Percentiles rank a stretch among this genome's conserved stretches.
Evolutionary conservation across 306 rosid genomes (phyloP).

Genomic region (Gynostemma pentaphyllum): DNA sequence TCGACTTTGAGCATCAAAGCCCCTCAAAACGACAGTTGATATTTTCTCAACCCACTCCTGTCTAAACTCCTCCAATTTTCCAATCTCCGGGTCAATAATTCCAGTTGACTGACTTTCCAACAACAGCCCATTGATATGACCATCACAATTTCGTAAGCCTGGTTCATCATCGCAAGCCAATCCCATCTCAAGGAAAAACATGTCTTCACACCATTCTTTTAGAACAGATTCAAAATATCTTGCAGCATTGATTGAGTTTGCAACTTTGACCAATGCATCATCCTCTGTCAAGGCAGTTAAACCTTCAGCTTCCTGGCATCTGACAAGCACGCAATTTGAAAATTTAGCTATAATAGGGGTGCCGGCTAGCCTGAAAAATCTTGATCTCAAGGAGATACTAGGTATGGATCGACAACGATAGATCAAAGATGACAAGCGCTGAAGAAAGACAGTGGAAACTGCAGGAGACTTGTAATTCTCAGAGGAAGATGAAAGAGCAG

Average conservation of each 20-base stretch:
- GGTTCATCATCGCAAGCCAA: conserved; percentile 22
- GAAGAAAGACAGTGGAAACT: conserved; percentile 47
- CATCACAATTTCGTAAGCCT: conserved; percentile 18
- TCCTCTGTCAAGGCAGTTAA: conserved; percentile 75
- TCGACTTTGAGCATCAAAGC: conserved; percentile 60
- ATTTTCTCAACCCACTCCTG: conserved; percentile 69
- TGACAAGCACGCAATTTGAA: conserved; percentile 43
- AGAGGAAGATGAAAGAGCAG: conserved; percentile 30
- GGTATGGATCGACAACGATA: conserved; percentile 76
- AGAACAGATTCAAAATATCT: conserved; percentile 53
- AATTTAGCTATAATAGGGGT: conserved; percentile 43
- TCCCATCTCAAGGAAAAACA: conserved; percentile 74
- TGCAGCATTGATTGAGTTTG: conserved; percentile 76
- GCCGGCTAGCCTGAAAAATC: conserved; percentile 64
- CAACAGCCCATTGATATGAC: conserved; percentile 9
- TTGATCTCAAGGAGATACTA: conserved; percentile 40
- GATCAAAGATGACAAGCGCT: conserved; percentile 43
- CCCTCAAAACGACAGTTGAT: conserved; percentile 65
- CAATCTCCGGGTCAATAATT: conserved; percentile 51
- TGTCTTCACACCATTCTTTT: conserved; percentile 77
- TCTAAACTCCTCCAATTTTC: conserved; percentile 56
- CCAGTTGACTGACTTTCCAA: conserved; percentile 30
- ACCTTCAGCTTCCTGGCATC: conserved; percentile 99
- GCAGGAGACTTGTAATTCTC: conserved; percentile 77
- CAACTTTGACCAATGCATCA: conserved; percentile 68